These are phyloP conservation scores for Cinchona pubescens DNA, from an alignment of 257 asterid genomes.

Conservation along the genomic window DNA sequence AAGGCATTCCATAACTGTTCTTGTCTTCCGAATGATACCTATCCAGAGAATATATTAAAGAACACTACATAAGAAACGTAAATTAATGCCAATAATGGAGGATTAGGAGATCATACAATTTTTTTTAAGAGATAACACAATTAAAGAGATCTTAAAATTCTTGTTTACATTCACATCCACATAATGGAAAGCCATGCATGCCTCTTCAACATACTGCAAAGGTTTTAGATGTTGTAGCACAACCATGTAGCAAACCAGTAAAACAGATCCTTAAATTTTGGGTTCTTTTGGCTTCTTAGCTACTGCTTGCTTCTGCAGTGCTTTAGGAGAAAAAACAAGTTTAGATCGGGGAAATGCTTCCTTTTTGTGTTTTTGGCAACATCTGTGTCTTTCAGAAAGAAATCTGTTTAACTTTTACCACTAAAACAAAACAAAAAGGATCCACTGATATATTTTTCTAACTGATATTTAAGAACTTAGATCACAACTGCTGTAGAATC, in stretches of 20 bases:
- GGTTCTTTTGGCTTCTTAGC: neutral
- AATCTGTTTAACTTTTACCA: neutral
- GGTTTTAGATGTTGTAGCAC: neutral
- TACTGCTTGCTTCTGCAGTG: neutral
- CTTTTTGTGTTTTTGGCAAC: neutral
- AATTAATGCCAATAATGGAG: neutral
- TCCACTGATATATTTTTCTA: neutral
- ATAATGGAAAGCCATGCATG: neutral
- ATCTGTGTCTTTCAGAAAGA: neutral
- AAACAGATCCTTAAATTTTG: neutral
- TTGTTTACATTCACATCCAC: neutral
- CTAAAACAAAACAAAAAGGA: neutral
- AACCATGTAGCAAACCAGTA: neutral
- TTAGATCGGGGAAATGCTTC: neutral
- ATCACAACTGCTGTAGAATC: neutral
- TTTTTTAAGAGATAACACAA: neutral
- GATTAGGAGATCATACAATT: neutral
- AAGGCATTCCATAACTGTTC: constrained; percentile 99
- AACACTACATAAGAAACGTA: constrained; percentile 14
- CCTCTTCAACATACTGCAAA: neutral
- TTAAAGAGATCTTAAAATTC: neutral
- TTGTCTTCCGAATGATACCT: constrained; percentile 97
- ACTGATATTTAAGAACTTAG: neutral
- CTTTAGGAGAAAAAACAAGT: neutral
- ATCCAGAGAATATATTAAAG: constrained; percentile 23